phyloP scores from a whole-genome alignment of 768 basidiomycete species.

The Mycena sanguinolenta region DNA sequence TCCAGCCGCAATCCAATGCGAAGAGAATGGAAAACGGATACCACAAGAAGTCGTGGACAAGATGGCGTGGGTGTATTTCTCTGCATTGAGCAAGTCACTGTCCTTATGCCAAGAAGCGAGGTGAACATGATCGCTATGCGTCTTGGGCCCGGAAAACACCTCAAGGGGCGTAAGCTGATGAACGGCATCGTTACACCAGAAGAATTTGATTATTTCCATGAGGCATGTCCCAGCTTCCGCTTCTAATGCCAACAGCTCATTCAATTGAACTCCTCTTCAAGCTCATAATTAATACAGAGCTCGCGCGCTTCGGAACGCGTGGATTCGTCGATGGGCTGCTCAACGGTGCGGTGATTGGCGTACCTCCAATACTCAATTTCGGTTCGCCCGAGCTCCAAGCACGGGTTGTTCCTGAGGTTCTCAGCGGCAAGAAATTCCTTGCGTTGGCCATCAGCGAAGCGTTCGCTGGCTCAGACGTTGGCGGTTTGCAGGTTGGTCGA shows the following conservation, averaged over 20 bases:
- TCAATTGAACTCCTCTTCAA: conserved; percentile 41
- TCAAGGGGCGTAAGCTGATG: conserved; percentile 82
- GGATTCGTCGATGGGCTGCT: conserved; percentile 91
- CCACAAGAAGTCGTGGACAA: conserved; percentile 88
- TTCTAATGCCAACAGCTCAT: neutral
- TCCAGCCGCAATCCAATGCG: conserved; percentile 57
- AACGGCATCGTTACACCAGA: conserved; percentile 83
- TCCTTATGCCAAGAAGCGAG: conserved; percentile 60
- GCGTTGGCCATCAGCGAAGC: conserved; percentile 94
- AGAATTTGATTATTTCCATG: conserved; percentile 96
- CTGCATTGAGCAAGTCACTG: neutral
- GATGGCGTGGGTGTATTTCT: conserved; percentile 71
- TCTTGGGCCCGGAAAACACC: conserved; percentile 90
- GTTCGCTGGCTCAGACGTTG: conserved; percentile 90
- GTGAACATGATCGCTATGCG: conserved; percentile 90
- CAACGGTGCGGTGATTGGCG: conserved; percentile 86
- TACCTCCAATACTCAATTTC: conserved; percentile 92
- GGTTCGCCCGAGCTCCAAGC: conserved; percentile 80
- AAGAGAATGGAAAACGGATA: conserved; percentile 90
- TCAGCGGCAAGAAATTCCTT: conserved; percentile 86
- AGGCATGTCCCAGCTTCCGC: conserved; percentile 56
- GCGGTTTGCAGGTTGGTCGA: conserved; percentile 68
- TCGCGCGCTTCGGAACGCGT: conserved; percentile 86
- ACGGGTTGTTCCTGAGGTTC: conserved; percentile 79
- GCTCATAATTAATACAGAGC: conserved; percentile 86